phyloP scores from a whole-genome alignment of 129 eudicot genomes.

The Oenanthe sinensis region DNA sequence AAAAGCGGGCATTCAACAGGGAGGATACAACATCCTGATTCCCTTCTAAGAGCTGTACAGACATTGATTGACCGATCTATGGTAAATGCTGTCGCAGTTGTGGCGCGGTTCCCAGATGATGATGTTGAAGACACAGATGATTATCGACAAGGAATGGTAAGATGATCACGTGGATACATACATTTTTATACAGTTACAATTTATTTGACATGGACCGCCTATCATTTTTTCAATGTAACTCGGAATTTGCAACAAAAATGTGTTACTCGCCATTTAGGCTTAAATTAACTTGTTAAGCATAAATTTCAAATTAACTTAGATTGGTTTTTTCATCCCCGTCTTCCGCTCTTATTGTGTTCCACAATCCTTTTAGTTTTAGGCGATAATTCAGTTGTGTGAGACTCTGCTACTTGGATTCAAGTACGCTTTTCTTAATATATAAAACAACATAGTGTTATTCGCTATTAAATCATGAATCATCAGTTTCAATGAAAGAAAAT shows the following conservation, averaged over 20 bases:
- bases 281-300: background rate
- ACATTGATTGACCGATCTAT: slow-evolving; percentile 36
- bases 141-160: slow-evolving; percentile 85
- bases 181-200: background rate
- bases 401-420: background rate
- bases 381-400: background rate
- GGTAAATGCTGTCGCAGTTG: slow-evolving; percentile 88
- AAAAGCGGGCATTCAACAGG: slow-evolving; percentile 84
- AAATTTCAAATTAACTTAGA: background rate
- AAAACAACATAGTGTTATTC: background rate
- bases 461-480: background rate
- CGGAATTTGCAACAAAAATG: background rate
- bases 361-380: background rate
- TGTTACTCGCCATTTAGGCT: background rate
- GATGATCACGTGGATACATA: background rate
- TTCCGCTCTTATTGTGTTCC: background rate
- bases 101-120: slow-evolving; percentile 96
- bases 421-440: background rate
- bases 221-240: background rate
- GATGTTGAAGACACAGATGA: slow-evolving; percentile 62
- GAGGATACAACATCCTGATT: slow-evolving; percentile 75
- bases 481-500: background rate
- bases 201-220: background rate
- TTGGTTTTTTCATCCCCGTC: background rate
- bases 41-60: slow-evolving; percentile 72